Evolutionary conservation across 768 basidiomycete species (phyloP), one percentile per base, ranked within the genome.

Genomic region (Albatrellus ellisii): DNA sequence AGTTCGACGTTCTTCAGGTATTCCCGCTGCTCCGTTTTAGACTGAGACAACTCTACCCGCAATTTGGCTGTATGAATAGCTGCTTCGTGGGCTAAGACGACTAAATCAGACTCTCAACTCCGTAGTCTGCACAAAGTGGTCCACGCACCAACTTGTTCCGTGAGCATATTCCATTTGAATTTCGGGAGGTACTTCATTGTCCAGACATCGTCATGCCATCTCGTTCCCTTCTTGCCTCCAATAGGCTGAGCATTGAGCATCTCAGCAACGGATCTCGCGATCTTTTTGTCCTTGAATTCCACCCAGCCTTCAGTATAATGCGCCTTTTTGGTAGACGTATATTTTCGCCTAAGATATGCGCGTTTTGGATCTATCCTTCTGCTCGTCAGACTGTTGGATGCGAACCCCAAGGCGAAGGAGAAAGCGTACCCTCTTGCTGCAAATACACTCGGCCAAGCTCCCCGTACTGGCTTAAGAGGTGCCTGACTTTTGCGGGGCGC

Each of bases 161-260:
- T 92, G 45, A 99, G 67, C 94, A 95, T 95, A 61, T 84, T 79
- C 95, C 95, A 99, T 54, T 92, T 95, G 70, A 98, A 99, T 54
- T 78, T 84, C 7, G 92, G 92, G 44, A 99, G 65, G 59, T 99
- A 99, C 57, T 94, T 94, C 90, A 98, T 94, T 43, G 95, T 97
- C 95, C 95, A 99, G 6, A 99, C 79, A 50, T 99, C 95, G 56
- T 98, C 94, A 56, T 88, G 69, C 87, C 89, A 97, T 44, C 88
- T 69, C 2, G 77, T 72, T 4, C 83, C 81, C 58, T 89, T 90
- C 66, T 89, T 92, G 2, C 89, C 90, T 22, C 94, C 95, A 46
- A 99, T 91, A 1, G 89, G 74, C 54, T 91, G 80, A 1, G 92
- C 95, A 56, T 99, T 99, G 49, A 99, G 66, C 88, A 98, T 89